Percentiles rank a stretch among this genome's conserved stretches.
Conservation (phyloP, 805 yeast species). For the Saccharomycopsis selenospora region DNA sequence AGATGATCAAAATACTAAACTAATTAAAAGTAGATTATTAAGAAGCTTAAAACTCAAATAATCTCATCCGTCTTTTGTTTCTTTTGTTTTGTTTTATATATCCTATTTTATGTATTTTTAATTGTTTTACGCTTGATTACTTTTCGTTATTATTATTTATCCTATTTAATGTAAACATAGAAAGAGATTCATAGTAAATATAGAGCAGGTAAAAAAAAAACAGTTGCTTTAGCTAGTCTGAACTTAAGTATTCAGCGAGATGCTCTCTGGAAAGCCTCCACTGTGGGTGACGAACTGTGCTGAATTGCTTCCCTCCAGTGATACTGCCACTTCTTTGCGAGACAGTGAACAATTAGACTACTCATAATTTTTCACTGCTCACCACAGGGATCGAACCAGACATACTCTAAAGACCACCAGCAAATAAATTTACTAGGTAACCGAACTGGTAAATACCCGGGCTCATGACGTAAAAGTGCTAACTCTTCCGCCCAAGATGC, state of each 20-base stretch:
- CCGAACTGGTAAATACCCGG: conserved; percentile 18
- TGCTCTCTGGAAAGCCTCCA: conserved; percentile 21
- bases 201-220: conserved; percentile 3
- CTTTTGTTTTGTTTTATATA: too few relatives aligned
- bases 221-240: conserved; percentile 7
- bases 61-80: too few relatives aligned
- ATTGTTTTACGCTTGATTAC: too few relatives aligned
- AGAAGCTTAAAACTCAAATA: not conserved
- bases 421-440: not conserved
- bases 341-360: conserved; percentile 8
- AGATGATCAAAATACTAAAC: not conserved
- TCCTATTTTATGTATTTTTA: too few relatives aligned
- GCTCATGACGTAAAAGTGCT: conserved; percentile 9
- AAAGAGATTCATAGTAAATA: too few relatives aligned
- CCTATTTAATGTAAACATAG: too few relatives aligned
- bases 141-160: too few relatives aligned
- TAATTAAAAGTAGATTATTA: not conserved
- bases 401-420: conserved; percentile 15
- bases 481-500: conserved; percentile 20
- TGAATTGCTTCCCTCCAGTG: conserved; percentile 23
- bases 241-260: conserved; percentile 19
- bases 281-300: conserved; percentile 20
- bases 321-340: conserved; percentile 17
- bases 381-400: conserved; percentile 22
- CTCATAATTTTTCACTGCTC: conserved; percentile 15